Evolutionary conservation across 805 yeast species (phyloP), one percentile per base, ranked within the genome.

Genomic region (Ascoidea tarda): DNA sequence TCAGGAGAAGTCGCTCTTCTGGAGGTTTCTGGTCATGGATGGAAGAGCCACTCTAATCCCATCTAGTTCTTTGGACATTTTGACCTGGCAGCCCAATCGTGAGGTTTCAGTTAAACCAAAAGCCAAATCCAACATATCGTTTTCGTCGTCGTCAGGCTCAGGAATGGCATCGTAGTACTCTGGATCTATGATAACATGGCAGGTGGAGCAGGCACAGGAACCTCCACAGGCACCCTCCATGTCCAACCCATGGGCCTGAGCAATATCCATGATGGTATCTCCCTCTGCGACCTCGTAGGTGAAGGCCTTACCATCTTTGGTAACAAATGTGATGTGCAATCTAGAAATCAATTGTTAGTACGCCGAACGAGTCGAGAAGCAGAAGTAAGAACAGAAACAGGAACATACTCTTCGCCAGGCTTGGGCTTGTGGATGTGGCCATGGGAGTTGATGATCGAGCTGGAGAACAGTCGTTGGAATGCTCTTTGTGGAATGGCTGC

Each of bases 201-300:
- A 93, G 0, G 99, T 93, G 5, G 97, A 89, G 66, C 99, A 93
- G 1, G 99, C 99, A 73, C 99, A 93, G 4, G 97, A 88, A 4
- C 98, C 99, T 28, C 99, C 99, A 69, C 99, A 93, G 0, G 99
- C 99, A 48, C 87, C 96, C 66, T 93, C 99, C 93, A 93, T 90
- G 59, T 93, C 99, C 54, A 93, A 68, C 61, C 90, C 84, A 63
- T 90, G 69, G 3, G 93, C 95, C 69, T 93, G 98, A 5, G 98
- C 99, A 53, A 93, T 88, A 65, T 93, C 99, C 64, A 93, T 70
- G 32, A 93, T 63, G 45, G 89, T 81, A 63, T 93, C 99, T 12
- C 98, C 98, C 59, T 84, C 96, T 2, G 91, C 83, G 1, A 84
- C 98, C 62, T 89, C 96, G 60, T 77, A 78, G 1, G 85, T 79